Conservation (phyloP, 768 basidiomycete species). For the Boletus bicolor region DNA sequence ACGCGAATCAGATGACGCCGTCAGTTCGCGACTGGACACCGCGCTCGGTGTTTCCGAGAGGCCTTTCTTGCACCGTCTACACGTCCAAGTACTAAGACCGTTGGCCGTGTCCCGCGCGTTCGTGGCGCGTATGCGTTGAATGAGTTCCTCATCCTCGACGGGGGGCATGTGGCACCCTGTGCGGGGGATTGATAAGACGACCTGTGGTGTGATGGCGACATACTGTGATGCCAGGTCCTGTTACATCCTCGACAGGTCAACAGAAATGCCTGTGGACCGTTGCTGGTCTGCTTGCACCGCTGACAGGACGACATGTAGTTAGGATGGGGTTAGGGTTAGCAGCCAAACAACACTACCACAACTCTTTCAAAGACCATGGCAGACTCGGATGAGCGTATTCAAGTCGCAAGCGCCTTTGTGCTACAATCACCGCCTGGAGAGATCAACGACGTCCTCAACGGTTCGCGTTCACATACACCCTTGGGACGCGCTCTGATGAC, state of each 20-base stretch:
- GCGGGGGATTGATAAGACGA: not conserved
- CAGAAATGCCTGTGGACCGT: constrained; percentile 30
- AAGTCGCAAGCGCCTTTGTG: constrained; percentile 73
- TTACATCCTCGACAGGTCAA: constrained; percentile 33
- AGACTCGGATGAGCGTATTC: constrained; percentile 53
- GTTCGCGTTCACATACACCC: constrained; percentile 36
- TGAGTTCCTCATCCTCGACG: constrained; percentile 25
- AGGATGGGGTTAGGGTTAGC: constrained; percentile 28
- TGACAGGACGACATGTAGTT: constrained; percentile 12
- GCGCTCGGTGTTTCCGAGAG: not conserved
- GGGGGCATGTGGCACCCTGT: constrained; percentile 35
- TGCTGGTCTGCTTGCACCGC: constrained; percentile 27
- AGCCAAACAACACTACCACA: not conserved
- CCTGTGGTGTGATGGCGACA: not conserved
- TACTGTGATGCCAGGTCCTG: constrained; percentile 36
- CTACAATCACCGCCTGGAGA: constrained; percentile 93
- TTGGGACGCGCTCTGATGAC: constrained; percentile 11
- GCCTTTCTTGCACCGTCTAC: constrained; percentile 31
- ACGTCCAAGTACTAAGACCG: constrained; percentile 26
- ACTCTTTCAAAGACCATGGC: constrained; percentile 42
- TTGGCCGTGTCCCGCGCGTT: constrained; percentile 25
- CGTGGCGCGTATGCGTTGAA: constrained; percentile 22
- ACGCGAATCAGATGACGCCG: constrained; percentile 5
- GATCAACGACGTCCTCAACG: constrained; percentile 94
- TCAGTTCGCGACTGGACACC: constrained; percentile 4